Conservation (phyloP, 2,329 filamentous ascomycete species). For the Calonectria pseudoturangicola region DNA sequence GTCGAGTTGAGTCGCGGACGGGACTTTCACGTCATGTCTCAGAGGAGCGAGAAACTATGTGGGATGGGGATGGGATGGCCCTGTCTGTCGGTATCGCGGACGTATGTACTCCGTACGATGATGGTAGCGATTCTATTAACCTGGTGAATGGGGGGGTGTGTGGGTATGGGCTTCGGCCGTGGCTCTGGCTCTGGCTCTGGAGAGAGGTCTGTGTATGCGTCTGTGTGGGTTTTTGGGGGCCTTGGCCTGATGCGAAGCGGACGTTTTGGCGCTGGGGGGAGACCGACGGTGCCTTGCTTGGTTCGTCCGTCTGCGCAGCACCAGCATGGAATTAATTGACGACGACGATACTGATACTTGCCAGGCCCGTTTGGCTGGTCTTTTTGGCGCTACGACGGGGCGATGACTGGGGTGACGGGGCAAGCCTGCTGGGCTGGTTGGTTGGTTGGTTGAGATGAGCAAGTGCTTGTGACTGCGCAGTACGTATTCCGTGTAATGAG, state of each 20-base stretch:
- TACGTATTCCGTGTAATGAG: conserved; percentile 24
- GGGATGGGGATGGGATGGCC: conserved; percentile 42
- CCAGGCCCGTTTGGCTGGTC: conserved; percentile 42
- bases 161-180: conserved; percentile 9
- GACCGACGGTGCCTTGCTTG: conserved; percentile 38
- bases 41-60: conserved; percentile 35
- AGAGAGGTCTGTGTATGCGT: conserved; percentile 22
- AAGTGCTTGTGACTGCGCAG: conserved; percentile 13
- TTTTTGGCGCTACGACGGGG: conserved; percentile 48
- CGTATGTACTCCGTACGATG: conserved; percentile 27
- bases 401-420: conserved; percentile 42
- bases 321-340: conserved; percentile 47
- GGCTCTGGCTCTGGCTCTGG: conserved; percentile 2
- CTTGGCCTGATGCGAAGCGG: conserved; percentile 33
- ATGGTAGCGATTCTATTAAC: conserved; percentile 17
- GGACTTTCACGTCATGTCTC: conserved; percentile 59
- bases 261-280: conserved; percentile 30
- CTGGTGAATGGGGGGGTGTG: conserved; percentile 15
- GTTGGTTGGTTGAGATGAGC: conserved; percentile 32
- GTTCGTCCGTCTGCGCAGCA: conserved; percentile 28
- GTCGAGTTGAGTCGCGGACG: conserved; percentile 40
- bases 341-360: conserved; percentile 43
- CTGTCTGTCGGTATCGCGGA: conserved; percentile 44
- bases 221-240: conserved; percentile 20
- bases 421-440: conserved; percentile 30